Conservation (phyloP, 768 basidiomycete genomes). For the Jaapia argillacea region DNA sequence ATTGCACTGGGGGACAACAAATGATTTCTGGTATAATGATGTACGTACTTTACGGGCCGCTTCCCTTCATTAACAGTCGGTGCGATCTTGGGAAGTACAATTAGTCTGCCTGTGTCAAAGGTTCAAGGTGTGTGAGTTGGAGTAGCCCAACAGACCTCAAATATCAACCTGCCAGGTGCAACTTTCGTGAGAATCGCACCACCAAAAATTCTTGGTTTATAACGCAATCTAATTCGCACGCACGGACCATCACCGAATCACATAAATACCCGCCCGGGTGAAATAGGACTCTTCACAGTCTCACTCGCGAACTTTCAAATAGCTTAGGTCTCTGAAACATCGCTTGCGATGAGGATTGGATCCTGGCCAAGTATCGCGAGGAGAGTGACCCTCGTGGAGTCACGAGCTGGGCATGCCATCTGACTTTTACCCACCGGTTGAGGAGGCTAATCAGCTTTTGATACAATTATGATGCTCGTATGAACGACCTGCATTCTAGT, state of each 20-base stretch:
- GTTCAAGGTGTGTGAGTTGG: conserved; percentile 45
- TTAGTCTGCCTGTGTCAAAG: conserved; percentile 45
- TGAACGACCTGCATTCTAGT: too few species aligned
- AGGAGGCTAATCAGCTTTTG: conserved; percentile 67
- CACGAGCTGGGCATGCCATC: conserved; percentile 67
- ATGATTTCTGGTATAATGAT: too few species aligned
- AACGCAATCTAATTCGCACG: conserved; percentile 21
- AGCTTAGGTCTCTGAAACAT: too few species aligned
- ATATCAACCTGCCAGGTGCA: conserved; percentile 65
- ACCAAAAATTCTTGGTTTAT: not conserved
- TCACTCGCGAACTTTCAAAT: too few species aligned
- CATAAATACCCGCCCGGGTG: too few species aligned
- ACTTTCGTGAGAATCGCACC: conserved; percentile 44
- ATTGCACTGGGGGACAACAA: too few species aligned
- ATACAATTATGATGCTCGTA: conserved; percentile 27
- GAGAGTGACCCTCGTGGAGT: conserved; percentile 25
- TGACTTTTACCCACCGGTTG: conserved; percentile 31
- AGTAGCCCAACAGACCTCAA: conserved; percentile 41
- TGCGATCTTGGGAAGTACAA: conserved; percentile 61
- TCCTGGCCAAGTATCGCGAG: conserved; percentile 21
- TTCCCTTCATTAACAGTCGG: conserved; percentile 30
- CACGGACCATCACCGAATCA: conserved; percentile 38
- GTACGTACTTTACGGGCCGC: conserved; percentile 50
- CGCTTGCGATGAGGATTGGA: conserved; percentile 4
- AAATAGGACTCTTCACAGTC: too few species aligned